Evolutionary conservation across 306 rosid species (phyloP).

Genomic region (Vigna hirtella): DNA sequence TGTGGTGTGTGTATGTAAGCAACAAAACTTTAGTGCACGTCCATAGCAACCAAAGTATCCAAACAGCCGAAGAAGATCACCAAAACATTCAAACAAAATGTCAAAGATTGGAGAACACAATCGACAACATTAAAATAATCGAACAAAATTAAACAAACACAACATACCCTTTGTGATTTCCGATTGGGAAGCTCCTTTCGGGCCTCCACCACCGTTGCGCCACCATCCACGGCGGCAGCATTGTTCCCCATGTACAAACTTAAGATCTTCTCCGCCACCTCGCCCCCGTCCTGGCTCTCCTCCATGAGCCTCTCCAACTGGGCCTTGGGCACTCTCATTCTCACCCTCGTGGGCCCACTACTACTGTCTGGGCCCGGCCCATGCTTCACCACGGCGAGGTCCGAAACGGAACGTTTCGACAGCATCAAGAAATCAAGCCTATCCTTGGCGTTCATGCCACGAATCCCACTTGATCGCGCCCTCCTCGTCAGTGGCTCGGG

Average conservation of each 20-base stretch:
- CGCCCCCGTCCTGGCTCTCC: constrained; percentile 59
- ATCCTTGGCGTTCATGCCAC: constrained; percentile 69
- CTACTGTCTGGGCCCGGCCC: constrained; percentile 26
- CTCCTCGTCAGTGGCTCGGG: constrained; percentile 44
- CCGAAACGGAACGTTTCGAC: constrained; percentile 72
- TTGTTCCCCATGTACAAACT: constrained; percentile 52
- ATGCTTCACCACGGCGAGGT: constrained; percentile 46
- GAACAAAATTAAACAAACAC: background rate
- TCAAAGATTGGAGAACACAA: constrained; percentile 35
- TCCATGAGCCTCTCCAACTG: constrained; percentile 70
- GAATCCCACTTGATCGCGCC: constrained; percentile 64
- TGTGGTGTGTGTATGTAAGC: background rate
- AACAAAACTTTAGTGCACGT: background rate
- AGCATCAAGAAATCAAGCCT: constrained; percentile 83
- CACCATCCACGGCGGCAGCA: constrained; percentile 34
- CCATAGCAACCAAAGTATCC: background rate
- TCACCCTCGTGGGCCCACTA: constrained; percentile 57
- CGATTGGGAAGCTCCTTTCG: constrained; percentile 35
- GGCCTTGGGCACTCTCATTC: constrained; percentile 71
- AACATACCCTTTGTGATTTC: constrained; percentile 53
- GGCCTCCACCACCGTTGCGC: constrained; percentile 1
- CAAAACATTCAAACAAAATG: constrained; percentile 11
- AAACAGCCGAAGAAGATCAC: background rate
- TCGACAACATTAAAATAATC: constrained; percentile 19
- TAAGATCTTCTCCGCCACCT: constrained; percentile 72